phyloP scores from a whole-genome alignment of 768 basidiomycete species.

The Lentinula raphanica region DNA sequence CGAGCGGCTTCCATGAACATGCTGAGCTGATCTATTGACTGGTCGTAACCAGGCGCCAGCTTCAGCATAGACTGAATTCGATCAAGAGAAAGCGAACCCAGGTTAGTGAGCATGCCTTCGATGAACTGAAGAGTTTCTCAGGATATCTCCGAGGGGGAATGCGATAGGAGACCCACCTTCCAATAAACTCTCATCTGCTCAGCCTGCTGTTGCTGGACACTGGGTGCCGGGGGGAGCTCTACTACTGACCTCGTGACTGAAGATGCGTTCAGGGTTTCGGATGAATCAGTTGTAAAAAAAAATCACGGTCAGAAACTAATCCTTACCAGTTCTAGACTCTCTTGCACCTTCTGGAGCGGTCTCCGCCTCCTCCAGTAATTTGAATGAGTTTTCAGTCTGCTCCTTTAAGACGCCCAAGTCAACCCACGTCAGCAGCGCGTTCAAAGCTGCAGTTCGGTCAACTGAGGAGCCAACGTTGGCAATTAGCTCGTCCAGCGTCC shows the following conservation, averaged over 20 bases:
- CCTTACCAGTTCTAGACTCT: conserved; percentile 21
- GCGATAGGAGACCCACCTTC: conserved; percentile 50
- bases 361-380: conserved; percentile 59
- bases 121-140: conserved; percentile 54
- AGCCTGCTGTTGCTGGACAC: conserved; percentile 68
- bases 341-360: conserved; percentile 28
- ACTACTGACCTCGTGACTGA: conserved; percentile 20
- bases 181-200: conserved; percentile 87
- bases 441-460: conserved; percentile 59
- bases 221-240: conserved; percentile 45
- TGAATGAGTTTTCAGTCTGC: conserved; percentile 52
- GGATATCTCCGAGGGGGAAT: not conserved
- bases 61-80: conserved; percentile 88
- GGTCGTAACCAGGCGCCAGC: conserved; percentile 79
- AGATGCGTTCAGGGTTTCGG: no score
- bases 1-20: conserved; percentile 78
- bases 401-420: conserved; percentile 78
- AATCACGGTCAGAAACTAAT: not conserved
- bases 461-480: conserved; percentile 52
- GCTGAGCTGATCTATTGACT: conserved; percentile 71
- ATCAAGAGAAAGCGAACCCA: conserved; percentile 69
- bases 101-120: conserved; percentile 86
- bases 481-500: conserved; percentile 69
- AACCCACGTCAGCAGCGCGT: conserved; percentile 79
- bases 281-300: not conserved